A percentile compares a stretch with the other conserved stretches of the same genome.
These are phyloP conservation scores for Termitomyces sp. DNA, from an alignment of 768 basidiomycete species.

Conservation along the genomic window DNA sequence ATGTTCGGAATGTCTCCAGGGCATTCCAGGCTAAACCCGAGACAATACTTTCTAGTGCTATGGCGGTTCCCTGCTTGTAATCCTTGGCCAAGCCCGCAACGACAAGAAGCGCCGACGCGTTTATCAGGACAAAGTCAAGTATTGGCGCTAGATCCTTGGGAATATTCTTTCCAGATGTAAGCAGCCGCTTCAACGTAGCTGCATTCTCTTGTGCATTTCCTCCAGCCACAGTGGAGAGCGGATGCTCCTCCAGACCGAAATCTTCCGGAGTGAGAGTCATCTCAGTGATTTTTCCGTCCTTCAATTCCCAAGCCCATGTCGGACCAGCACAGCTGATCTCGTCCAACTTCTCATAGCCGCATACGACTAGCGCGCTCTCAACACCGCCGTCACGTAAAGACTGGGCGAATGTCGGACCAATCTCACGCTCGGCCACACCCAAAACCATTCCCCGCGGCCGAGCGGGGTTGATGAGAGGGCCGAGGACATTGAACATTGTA, in stretches of 20 bases:
- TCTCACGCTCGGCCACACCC: conserved; percentile 79
- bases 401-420: conserved; percentile 80
- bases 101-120: conserved; percentile 84
- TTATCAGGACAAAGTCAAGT: conserved; percentile 85
- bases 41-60: conserved; percentile 60
- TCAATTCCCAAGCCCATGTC: conserved; percentile 81
- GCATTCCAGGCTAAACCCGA: conserved; percentile 62
- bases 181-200: conserved; percentile 59
- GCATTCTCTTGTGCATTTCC: conserved; percentile 82
- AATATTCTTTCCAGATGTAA: conserved; percentile 55
- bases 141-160: conserved; percentile 60
- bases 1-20: conserved; percentile 44
- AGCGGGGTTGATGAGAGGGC: conserved; percentile 92
- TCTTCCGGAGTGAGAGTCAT: conserved; percentile 60
- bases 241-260: conserved; percentile 76
- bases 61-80: conserved; percentile 65
- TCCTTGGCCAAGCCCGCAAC: conserved; percentile 73
- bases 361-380: conserved; percentile 85
- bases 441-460: conserved; percentile 85
- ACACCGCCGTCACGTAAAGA: conserved; percentile 74
- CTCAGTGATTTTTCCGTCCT: conserved; percentile 62
- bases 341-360: conserved; percentile 87
- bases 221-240: conserved; percentile 68
- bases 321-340: conserved; percentile 95
- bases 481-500: conserved; percentile 94